Evolutionary conservation across 345 rosid genomes (phyloP), one percentile per base, ranked within the genome.

Genomic region (Lagerstroemia speciosa): DNA sequence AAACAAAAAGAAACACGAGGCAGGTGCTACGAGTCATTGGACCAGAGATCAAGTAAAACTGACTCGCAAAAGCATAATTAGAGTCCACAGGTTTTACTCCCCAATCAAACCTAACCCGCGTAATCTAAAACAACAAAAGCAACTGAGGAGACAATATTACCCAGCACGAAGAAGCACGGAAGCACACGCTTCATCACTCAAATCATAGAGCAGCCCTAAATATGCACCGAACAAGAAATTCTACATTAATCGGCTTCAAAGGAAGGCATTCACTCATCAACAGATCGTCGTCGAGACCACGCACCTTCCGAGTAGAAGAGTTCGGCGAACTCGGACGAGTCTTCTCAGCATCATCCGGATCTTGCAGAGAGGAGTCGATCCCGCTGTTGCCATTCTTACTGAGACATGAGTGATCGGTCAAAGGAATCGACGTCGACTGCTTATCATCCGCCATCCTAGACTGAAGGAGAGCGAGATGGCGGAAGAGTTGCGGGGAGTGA

Each of bases 271-370:
- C 14, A 14, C 12, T 41, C 15, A 41, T 14, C 46, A 41, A 14
- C 46, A 15, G n/a, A 24, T 9, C 46, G 10, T 41, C 46, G 16
- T 8, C 15, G 10, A 41, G 46, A 9, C 46, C 14, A 41, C 46
- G 2, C 2, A 89, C 97, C 92, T 88, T 84, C 79, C 92, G 86
- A 77, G 94, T 84, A 31, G 94, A 88, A 71, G 97, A 88, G 78
- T 80, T 85, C 27, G 89, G 93, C 41, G 89, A 86, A 65, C 76
- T 73, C 33, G 96, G 96, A 50, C 89, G 81, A 66, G 91, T 82
- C 73, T 85, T 88, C 2, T 80, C 82, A 62, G 67, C 40, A 67
- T 88, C 86, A 32, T 86, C 89, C 22, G 84, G 82, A 70, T 84
- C 91, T 3, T 71, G 74, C 26, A 65, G 69, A 30, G 74, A 65